Base-by-base conservation (phyloP, 31 red algal species). In the Odonthalia washingtoniensis region DNA sequence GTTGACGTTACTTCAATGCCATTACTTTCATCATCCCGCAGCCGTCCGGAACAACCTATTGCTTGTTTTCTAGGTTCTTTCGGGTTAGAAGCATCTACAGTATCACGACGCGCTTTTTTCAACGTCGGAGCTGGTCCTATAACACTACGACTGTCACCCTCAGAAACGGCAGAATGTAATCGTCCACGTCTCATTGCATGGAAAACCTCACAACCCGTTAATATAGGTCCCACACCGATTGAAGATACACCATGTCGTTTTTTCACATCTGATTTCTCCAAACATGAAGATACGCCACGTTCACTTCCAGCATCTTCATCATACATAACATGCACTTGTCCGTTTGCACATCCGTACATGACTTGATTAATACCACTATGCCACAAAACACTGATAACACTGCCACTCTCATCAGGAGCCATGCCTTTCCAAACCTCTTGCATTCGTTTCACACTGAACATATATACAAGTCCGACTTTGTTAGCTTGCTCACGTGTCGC, bases 351-450 rank as follows among this genome's bases (percentile, higher is more conserved):
- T 46, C 91, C 91, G 46, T 82, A 86, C 5, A 88, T 60, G n/a
- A 93, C 69, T 65, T 93, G 91, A 84, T 93, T 93, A 4, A 93
- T 45, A 36, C 40, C 34, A 32, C 63, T 49, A 35, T 93, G 84
- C 91, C 91, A 93, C 42, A 88, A 40, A 4, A 74, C 33, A 70
- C 2, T 26, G 16, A 93, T 84, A 0, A 83, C 77, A 77, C 91
- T 93, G 31, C 91, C 91, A 14, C 40, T 31, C 3, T 64, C 70
- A 18, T 82, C 61, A 28, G 75, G 76, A 53, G 62, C 66, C 0
- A 84, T 78, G 30, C 49, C 62, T 27, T 72, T 40, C 78, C 75
- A 88, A 31, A 88, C 77, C 30, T 84, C 78, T 43, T 57, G 75
- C 78, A 93, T 46, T n/a, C 65, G 70, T 32, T 28, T 77, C 26